Base-by-base conservation (phyloP, 208 protist genomes). In the Trypanosoma conorhini region DNA sequence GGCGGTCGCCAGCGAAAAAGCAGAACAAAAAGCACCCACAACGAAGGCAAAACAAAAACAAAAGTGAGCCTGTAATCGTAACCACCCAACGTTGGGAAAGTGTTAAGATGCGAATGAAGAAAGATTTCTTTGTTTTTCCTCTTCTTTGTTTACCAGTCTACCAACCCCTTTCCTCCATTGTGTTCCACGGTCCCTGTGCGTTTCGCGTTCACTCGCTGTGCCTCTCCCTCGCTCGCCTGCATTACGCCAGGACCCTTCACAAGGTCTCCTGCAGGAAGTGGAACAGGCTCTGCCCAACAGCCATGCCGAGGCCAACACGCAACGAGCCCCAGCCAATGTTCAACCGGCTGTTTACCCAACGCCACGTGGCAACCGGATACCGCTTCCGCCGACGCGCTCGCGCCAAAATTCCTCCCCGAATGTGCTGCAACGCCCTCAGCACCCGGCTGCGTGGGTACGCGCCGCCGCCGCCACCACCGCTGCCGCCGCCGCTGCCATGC, bases 291-390 rank as follows among this genome's bases (percentile, higher is more conserved):
- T 97, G 92, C 4, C 85, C 81, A 59, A 95, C 83, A 4, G 92
- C 89, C 92, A 97, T 95, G 4, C 92, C 92, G 3, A 97, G 64
- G 0, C 92, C 92, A 21, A 97, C 86, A 24, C 92, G 89, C 13
- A 94, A 61, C 21, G 92, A 95, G 8, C 92, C 92, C 89, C 92
- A 97, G 7, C 92, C 92, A 65, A 97, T 91, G 67, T 95, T 97
- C 30, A 97, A 79, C 0, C 92, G 81, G 35, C 81, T 91, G 65
- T 94, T 95, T 30, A 85, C 76, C 92, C 89, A 95, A 35, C 70
- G 77, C 73, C 83, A 93, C 7, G 88, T 82, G 0, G 79, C 88
- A n/a, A 88, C 51, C 9, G 87, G 88, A 58, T 97, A 85, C 22
- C 62, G 46, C 4, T 40, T 50, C 2, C 62, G 35, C 1, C 21